phyloP scores from a whole-genome alignment of 495 filamentous ascomycete species.

The Choiromyces venosus region DNA sequence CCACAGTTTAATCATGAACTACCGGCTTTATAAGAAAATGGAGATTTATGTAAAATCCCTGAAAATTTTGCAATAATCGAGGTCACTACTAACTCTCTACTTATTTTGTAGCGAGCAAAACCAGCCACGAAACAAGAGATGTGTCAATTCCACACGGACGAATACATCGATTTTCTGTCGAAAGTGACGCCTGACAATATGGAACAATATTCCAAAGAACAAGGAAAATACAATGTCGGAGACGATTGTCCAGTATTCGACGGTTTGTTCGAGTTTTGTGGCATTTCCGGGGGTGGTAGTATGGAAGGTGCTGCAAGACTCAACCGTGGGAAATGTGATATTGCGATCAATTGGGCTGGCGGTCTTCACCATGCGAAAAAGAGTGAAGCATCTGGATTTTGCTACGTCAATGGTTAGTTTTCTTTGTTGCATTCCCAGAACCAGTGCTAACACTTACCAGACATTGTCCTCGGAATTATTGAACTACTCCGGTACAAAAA shows the following conservation, averaged over 20 bases:
- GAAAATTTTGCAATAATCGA: background rate
- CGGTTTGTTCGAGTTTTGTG: conserved; percentile 89
- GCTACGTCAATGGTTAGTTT: conserved; percentile 70
- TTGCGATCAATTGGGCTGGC: conserved; percentile 98
- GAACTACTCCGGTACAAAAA: conserved; percentile 81
- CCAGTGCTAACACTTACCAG: conserved; percentile 40
- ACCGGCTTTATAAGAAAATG: conserved; percentile 96
- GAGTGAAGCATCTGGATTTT: conserved; percentile 88
- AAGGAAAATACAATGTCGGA: conserved; percentile 82
- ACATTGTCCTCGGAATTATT: conserved; percentile 92
- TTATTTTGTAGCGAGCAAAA: conserved; percentile 70
- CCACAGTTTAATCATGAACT: conserved; percentile 98
- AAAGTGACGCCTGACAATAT: conserved; percentile 95
- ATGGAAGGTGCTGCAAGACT: conserved; percentile 89
- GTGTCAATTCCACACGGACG: conserved; percentile 99
- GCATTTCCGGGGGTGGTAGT: conserved; percentile 82
- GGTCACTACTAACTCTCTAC: conserved; percentile 12
- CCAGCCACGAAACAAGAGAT: conserved; percentile 93
- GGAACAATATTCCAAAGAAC: conserved; percentile 86
- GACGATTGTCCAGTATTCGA: conserved; percentile 97
- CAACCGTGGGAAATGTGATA: conserved; percentile 76
- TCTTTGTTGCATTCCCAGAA: background rate
- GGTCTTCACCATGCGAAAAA: conserved; percentile 98
- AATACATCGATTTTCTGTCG: conserved; percentile 92
- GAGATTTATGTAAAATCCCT: conserved; percentile 87